Evolutionary conservation across 768 basidiomycete species (phyloP), one percentile per base, ranked within the genome.

Genomic region (Kwoniella shandongensis): DNA sequence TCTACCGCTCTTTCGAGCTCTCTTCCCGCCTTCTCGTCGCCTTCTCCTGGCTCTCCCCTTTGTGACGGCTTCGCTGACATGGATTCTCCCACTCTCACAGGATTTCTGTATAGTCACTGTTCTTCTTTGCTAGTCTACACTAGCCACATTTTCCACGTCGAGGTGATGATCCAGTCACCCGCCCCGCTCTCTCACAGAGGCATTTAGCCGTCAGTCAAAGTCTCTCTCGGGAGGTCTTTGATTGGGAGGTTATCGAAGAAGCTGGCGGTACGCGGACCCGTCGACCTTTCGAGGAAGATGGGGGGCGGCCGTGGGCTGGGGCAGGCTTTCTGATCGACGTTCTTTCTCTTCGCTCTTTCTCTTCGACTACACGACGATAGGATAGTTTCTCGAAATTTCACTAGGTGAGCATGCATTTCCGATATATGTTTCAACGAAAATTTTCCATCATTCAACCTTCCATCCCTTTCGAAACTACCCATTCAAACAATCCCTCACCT

Each of bases 41-140:
- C 32, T 42, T 29, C n/a, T 40, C 36, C 36, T 27, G 6, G n/a
- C n/a, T n/a, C n/a, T n/a, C n/a, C n/a, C n/a, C 57, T 4, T 17
- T 22, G 32, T 22, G 8, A 18, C 45, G 18, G 20, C 10, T 4
- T n/a, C 46, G 53, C 54, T 57, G 51, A 59, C 54, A 48, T 39
- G 20, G 38, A 17, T 50, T 46, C 29, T 40, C 20, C 15, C 27
- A 27, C 23, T 45, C 44, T 49, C 30, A 15, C 53, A 67, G 71
- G 70, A 73, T 73, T 67, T 73, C 71, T 73, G 69, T 73, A 73
- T 73, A 73, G 71, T 73, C 44, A 68, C 54, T 63, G 66, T 73
- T 68, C 70, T 51, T 67, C 61, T 70, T 66, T 59, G 66, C 71
- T 73, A 73, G 71, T 73, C 67, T 61, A 73, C 60, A 70, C 71